Evolutionary conservation across 106 monocot species (phyloP).

Genomic region (Allium fistulosum): DNA sequence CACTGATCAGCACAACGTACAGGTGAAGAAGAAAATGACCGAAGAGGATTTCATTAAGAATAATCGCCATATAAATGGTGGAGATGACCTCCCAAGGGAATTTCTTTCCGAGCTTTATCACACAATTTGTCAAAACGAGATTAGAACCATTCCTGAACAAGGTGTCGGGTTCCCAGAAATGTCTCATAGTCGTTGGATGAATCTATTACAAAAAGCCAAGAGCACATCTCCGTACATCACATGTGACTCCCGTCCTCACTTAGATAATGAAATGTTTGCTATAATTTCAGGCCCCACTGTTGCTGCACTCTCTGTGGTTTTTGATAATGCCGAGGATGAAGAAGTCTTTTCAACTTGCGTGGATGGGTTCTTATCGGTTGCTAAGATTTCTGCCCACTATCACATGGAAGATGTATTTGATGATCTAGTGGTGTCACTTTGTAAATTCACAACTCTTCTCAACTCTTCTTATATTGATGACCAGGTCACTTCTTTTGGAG

Average conservation of each 20-base stretch:
- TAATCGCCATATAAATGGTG: slow-evolving; percentile 67
- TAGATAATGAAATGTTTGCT: slow-evolving; percentile 75
- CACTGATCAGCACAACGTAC: slow-evolving; percentile 76
- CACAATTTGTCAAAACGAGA: slow-evolving; percentile 66
- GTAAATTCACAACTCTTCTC: slow-evolving; percentile 65
- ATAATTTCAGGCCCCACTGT: slow-evolving; percentile 67
- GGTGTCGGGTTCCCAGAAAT: slow-evolving; percentile 50
- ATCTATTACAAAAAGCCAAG: slow-evolving; percentile 55
- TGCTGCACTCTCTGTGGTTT: slow-evolving; percentile 73
- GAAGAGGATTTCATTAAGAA: slow-evolving; percentile 75
- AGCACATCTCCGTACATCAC: slow-evolving; percentile 46
- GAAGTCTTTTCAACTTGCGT: slow-evolving; percentile 41
- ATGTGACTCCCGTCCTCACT: slow-evolving; percentile 37
- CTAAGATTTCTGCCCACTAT: slow-evolving; percentile 54
- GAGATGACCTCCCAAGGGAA: slow-evolving; percentile 65
- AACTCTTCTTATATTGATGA: slow-evolving; percentile 44
- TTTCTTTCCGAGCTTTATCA: slow-evolving; percentile 60
- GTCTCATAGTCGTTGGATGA: slow-evolving; percentile 63
- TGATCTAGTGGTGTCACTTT: slow-evolving; percentile 61
- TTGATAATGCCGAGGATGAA: slow-evolving; percentile 66
- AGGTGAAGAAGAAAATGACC: slow-evolving; percentile 80
- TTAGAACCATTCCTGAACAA: slow-evolving; percentile 56
- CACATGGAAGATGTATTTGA: slow-evolving; percentile 64
- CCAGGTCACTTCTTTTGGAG: slow-evolving; percentile 52
- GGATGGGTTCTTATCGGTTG: slow-evolving; percentile 59